These are phyloP conservation scores for Cryptococcus sp. DNA, from an alignment of 1,284 basidiomycete genomes.

Conservation along the genomic window DNA sequence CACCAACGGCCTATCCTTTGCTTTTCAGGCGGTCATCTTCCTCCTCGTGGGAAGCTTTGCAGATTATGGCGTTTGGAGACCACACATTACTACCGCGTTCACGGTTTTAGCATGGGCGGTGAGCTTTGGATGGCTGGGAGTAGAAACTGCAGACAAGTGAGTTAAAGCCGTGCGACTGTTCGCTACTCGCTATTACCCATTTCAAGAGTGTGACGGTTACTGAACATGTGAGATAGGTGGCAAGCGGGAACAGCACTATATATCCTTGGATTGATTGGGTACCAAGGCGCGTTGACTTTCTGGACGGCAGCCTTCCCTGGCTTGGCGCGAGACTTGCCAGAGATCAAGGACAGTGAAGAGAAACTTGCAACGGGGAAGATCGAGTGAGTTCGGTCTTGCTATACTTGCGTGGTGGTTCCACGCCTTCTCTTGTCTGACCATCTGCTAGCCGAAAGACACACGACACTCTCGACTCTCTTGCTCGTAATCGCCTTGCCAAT, in stretches of 20 bases:
- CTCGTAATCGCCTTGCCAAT: slow-evolving; percentile 75
- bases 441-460: slow-evolving; percentile 66
- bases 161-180: slow-evolving; percentile 1
- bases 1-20: slow-evolving; percentile 73
- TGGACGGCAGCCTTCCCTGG: slow-evolving; percentile 80
- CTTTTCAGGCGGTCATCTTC: slow-evolving; percentile 61
- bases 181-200: background rate
- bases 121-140: slow-evolving; percentile 71
- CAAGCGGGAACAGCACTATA: slow-evolving; percentile 72
- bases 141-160: slow-evolving; percentile 35
- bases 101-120: slow-evolving; percentile 77
- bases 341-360: slow-evolving; percentile 62
- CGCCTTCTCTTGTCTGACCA: slow-evolving; percentile 66
- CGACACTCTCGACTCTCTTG: slow-evolving; percentile 64
- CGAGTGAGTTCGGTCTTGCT: slow-evolving; percentile 52
- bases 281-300: slow-evolving; percentile 73
- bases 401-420: slow-evolving; percentile 63
- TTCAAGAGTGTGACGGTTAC: too few relatives aligned
- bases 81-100: slow-evolving; percentile 69
- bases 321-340: slow-evolving; percentile 74
- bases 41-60: slow-evolving; percentile 40
- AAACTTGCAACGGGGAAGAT: slow-evolving; percentile 65
- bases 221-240: slow-evolving; percentile 56
- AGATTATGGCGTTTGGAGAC: slow-evolving; percentile 76
- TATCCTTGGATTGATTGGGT: slow-evolving; percentile 77